Percentiles rank a stretch among this genome's conserved stretches.
Conservation (phyloP, 345 rosid genomes). For the Populus pruinosa region DNA sequence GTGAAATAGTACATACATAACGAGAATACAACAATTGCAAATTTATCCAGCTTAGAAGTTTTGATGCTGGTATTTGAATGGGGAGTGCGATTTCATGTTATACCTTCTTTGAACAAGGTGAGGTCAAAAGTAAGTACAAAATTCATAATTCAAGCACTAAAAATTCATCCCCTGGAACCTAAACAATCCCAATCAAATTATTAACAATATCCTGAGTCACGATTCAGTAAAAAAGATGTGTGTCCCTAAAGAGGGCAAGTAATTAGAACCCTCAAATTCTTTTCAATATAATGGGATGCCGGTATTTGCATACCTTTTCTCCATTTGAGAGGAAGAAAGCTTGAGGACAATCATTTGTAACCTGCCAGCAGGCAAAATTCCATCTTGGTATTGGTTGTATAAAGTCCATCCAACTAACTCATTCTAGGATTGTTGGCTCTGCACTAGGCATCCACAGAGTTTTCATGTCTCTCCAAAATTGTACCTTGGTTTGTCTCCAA, state of each 20-base stretch:
- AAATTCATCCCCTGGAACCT: neutral
- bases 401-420: neutral
- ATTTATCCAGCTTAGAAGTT: neutral
- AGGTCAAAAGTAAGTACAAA: neutral
- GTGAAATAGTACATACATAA: neutral
- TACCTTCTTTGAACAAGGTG: neutral
- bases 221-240: neutral
- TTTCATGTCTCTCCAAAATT: neutral
- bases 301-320: neutral
- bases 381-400: neutral
- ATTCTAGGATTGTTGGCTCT: neutral
- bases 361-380: neutral
- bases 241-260: neutral
- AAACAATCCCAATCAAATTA: neutral
- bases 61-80: neutral
- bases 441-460: neutral
- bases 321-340: neutral
- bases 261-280: neutral
- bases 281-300: neutral
- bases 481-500: neutral
- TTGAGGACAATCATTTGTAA: neutral
- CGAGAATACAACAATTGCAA: conserved; percentile 4
- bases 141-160: neutral
- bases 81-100: neutral
- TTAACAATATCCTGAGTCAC: neutral